Conservation (phyloP, 768 basidiomycete species). For the Filobasidium wieringae region DNA sequence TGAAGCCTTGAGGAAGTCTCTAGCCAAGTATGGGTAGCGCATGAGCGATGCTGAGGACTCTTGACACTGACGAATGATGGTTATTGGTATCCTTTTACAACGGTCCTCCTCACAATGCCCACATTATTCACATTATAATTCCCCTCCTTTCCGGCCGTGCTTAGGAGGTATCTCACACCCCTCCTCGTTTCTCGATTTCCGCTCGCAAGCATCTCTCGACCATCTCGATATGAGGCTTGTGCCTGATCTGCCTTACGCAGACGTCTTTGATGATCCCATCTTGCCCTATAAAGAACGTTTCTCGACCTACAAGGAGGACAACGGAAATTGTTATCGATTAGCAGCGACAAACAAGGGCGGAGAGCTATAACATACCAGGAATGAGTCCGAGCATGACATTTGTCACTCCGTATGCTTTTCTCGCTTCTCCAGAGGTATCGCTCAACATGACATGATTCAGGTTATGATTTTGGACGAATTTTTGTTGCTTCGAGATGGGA, state of each 20-base stretch:
- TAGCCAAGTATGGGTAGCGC: no score
- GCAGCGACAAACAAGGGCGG: not conserved
- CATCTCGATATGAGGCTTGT: conserved; percentile 3
- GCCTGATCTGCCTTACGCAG: not conserved
- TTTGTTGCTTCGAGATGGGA: conserved; percentile 58
- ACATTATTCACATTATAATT: no score
- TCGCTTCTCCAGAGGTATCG: conserved; percentile 53
- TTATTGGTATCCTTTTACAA: no score
- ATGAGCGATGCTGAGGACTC: no score
- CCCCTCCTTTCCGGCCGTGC: no score
- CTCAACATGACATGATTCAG: conserved; percentile 60
- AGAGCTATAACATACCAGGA: conserved; percentile 33
- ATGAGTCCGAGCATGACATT: conserved; percentile 57
- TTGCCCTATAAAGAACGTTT: conserved; percentile 65
- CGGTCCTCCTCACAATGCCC: no score
- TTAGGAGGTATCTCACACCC: no score
- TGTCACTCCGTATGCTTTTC: conserved; percentile 56
- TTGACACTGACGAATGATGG: no score
- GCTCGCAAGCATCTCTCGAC: not conserved
- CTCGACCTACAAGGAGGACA: conserved; percentile 40
- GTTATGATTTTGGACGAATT: conserved; percentile 51
- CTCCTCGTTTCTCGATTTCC: not conserved
- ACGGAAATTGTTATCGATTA: not conserved
- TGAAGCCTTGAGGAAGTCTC: no score
- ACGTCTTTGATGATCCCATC: conserved; percentile 56